Percentiles rank a stretch among this genome's conserved stretches.
Conservation (phyloP, 805 yeast genomes). For the Kazachstania viticola region DNA sequence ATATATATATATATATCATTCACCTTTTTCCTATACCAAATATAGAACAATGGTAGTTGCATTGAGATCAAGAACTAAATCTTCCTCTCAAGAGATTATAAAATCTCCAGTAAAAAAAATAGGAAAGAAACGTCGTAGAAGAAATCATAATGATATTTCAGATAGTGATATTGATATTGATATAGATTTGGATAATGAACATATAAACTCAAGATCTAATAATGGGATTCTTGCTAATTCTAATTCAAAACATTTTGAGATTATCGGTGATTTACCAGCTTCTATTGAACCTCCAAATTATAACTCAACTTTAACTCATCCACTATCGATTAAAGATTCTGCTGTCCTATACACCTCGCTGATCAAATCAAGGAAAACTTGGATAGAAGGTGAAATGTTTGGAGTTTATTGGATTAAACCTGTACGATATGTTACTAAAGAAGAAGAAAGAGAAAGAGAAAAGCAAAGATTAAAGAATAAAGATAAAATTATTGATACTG, state of each 20-base stretch:
- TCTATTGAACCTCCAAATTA: constrained; percentile 44
- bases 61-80: constrained; percentile 1
- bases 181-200: constrained; percentile 1
- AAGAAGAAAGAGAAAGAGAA: constrained; percentile 2
- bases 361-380: constrained; percentile 57
- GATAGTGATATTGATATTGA: too few relatives aligned
- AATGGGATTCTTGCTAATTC: too few relatives aligned
- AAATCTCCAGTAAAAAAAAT: neutral
- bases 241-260: constrained; percentile 34
- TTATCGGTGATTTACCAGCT: constrained; percentile 55
- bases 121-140: too few relatives aligned
- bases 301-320: constrained; percentile 46
- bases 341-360: constrained; percentile 63
- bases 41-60: constrained; percentile 1
- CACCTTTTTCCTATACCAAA: too few relatives aligned
- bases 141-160: too few relatives aligned
- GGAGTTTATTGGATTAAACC: constrained; percentile 72
- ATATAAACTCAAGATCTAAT: too few relatives aligned
- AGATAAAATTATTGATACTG: constrained; percentile 1
- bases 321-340: constrained; percentile 60
- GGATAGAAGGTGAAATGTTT: constrained; percentile 60
- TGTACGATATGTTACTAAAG: neutral
- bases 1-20: too few relatives aligned
- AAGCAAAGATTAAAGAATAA: too few relatives aligned
- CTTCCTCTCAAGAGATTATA: too few relatives aligned